Evolutionary conservation across 2,329 filamentous ascomycete species (phyloP).

Genomic region (Hypoxylon sp.): DNA sequence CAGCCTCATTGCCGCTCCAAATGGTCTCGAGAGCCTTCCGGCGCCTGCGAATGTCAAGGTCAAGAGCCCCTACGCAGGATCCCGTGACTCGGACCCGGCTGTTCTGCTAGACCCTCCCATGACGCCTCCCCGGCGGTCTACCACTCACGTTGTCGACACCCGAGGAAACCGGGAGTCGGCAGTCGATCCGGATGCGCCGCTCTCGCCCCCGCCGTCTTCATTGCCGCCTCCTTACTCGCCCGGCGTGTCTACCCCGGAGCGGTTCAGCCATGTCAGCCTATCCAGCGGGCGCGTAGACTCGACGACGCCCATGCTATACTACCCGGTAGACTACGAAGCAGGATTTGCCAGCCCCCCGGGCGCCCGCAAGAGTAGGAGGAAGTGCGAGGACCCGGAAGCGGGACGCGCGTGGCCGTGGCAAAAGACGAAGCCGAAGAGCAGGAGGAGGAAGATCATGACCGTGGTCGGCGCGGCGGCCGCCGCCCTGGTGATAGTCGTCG

Average conservation of each 20-base stretch:
- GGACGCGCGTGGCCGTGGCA: conserved; percentile 28
- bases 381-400: conserved; percentile 1
- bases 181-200: conserved; percentile 34
- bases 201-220: conserved; percentile 29
- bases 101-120: conserved; percentile 3
- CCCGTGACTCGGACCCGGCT: conserved; percentile 5
- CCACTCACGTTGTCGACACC: conserved; percentile 23
- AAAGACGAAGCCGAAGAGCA: conserved; percentile 21
- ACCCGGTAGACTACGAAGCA: conserved; percentile 11
- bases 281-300: conserved; percentile 31
- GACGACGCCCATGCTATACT: conserved; percentile 29
- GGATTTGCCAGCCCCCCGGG: conserved; percentile 6
- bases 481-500: conserved; percentile 36
- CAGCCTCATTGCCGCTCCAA: conserved; percentile 25
- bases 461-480: conserved; percentile 26
- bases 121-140: conserved; percentile 19
- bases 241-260: conserved; percentile 20
- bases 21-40: conserved; percentile 26
- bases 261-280: conserved; percentile 23
- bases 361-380: conserved; percentile 8
- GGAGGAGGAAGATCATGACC: conserved; percentile 31
- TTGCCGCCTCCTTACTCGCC: conserved; percentile 35
- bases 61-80: conserved; percentile 14
- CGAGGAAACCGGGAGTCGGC: conserved; percentile 30
- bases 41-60: conserved; percentile 20